Base-by-base conservation (phyloP, 768 basidiomycete species). In the Lactifluus pinguis region DNA sequence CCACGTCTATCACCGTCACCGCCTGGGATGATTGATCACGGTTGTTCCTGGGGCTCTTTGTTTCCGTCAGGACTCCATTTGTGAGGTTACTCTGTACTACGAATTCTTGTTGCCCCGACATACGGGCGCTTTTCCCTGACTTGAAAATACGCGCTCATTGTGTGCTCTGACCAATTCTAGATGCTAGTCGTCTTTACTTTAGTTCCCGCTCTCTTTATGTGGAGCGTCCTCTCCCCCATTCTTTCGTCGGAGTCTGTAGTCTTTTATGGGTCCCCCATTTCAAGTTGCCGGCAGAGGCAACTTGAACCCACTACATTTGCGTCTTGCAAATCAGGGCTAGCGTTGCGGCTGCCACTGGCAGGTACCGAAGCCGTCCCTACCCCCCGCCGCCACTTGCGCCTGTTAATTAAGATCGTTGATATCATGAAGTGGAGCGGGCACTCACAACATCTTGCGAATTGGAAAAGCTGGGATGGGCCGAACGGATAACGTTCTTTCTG, bases 1-100 rank as follows among this genome's bases (percentile, higher is more conserved):
- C n/a, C 61, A 53, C 41, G 49, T 39, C 19, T 47, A 59, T 62
- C 57, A 34, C 49, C 55, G 61, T 50, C n/a, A 14, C 38, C 42
- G 1, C 13, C 17, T 51, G 17, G n/a, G n/a, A n/a, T 19, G n/a
- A n/a, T 7, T 19, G 7, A 15, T 19, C 8, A 19, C 19, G n/a
- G 44, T 19, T 44, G 44, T 44, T 19, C n/a, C 44, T 19, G 15
- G 44, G n/a, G 8, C n/a, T 44, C n/a, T 19, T 19, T 17, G 15
- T 44, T 25, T 25, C 25, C n/a, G 44, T 44, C 44, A 25, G 2
- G 25, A n/a, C 44, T 19, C n/a, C 42, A 38, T 3, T 8, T 19
- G 5, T 19, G 19, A 19, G 44, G 17, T n/a, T 44, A 17, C 44
- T 19, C n/a, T n/a, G n/a, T 42, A 17, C 41, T 17, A 15, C 6